phyloP scores from a whole-genome alignment of 225 moss, liverwort and hornwort species.

The Straminergon stramineum region DNA sequence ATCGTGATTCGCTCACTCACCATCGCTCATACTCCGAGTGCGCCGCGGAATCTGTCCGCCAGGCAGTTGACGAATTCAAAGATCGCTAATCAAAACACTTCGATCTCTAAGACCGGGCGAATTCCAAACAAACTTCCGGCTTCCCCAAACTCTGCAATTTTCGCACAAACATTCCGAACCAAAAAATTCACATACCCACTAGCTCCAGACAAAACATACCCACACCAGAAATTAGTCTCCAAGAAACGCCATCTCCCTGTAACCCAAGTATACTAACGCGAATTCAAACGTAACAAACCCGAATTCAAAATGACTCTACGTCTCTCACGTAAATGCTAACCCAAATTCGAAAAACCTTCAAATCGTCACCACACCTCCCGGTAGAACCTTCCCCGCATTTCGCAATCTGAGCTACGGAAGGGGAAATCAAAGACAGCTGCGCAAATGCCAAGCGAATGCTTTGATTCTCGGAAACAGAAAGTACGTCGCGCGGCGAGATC shows the following conservation, averaged over 20 bases:
- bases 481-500: neutral
- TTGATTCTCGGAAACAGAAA: neutral
- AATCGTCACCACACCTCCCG: neutral
- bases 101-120: too few species aligned
- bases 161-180: too few species aligned
- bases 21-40: neutral
- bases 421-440: neutral
- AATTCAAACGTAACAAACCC: neutral
- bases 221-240: neutral
- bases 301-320: neutral
- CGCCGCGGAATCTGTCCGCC: neutral
- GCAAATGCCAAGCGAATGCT: neutral
- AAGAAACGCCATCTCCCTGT: neutral
- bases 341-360: neutral
- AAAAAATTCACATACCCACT: neutral
- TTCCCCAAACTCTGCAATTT: neutral
- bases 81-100: neutral
- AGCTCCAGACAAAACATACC: neutral
- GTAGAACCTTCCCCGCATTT: neutral
- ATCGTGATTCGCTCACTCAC: neutral
- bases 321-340: neutral
- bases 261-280: neutral
- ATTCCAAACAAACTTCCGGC: too few species aligned
- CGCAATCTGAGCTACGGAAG: neutral
- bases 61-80: neutral